A percentile compares a stretch with the other conserved stretches of the same genome.
Conservation (phyloP, 2,329 filamentous ascomycete genomes). For the Tympanopsis confertula region DNA sequence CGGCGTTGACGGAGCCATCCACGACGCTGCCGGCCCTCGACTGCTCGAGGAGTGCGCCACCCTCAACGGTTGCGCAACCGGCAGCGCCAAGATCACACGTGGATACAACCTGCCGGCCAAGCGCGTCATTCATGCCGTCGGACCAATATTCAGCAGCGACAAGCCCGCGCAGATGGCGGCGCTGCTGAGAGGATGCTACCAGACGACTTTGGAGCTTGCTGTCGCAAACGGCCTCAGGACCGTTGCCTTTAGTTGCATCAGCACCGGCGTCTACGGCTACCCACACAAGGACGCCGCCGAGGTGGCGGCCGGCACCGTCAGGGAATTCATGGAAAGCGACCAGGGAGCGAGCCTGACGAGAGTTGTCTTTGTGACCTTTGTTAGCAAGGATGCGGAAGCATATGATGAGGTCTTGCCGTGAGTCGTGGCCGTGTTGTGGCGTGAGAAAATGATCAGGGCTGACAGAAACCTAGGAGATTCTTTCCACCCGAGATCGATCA, state of each 20-base stretch:
- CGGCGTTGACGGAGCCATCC: slow-evolving; percentile 85
- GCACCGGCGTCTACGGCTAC: slow-evolving; percentile 84
- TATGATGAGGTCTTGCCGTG: slow-evolving; percentile 67
- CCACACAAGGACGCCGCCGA: slow-evolving; percentile 62
- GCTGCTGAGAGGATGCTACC: slow-evolving; percentile 55
- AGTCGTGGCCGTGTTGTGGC: slow-evolving; percentile 26
- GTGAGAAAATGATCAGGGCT: no score
- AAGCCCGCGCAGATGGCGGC: slow-evolving; percentile 27
- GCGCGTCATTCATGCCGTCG: slow-evolving; percentile 82
- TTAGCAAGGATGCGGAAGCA: slow-evolving; percentile 62
- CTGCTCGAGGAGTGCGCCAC: slow-evolving; percentile 62
- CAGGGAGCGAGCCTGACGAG: slow-evolving; percentile 45
- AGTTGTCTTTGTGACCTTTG: slow-evolving; percentile 78
- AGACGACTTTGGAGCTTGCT: slow-evolving; percentile 60
- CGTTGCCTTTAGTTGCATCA: slow-evolving; percentile 74
- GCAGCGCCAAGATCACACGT: slow-evolving; percentile 70
- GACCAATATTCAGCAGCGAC: slow-evolving; percentile 56
- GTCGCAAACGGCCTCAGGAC: slow-evolving; percentile 52
- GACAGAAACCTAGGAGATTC: no score
- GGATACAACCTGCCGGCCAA: slow-evolving; percentile 67
- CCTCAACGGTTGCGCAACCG: slow-evolving; percentile 63
- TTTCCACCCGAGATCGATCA: no score
- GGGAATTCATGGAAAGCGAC: slow-evolving; percentile 37
- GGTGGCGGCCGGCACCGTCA: slow-evolving; percentile 53
- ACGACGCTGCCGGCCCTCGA: slow-evolving; percentile 62